Evolutionary conservation across 805 yeast species (phyloP).

Genomic region (Nakazawaea anatomiae): DNA sequence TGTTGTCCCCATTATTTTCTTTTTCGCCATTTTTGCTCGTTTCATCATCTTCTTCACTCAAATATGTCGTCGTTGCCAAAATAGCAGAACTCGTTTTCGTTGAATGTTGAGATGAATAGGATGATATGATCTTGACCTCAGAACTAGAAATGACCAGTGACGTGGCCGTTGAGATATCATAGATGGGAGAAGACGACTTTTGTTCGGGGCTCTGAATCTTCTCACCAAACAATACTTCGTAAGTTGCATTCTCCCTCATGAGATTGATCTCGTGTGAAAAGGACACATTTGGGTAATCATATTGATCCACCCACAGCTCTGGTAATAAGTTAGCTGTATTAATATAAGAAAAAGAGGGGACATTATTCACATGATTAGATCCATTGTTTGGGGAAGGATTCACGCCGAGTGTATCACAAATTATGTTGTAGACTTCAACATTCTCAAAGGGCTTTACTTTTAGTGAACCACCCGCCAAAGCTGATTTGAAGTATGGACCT

Average conservation of each 20-base stretch:
- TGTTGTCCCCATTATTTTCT: neutral
- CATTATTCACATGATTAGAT: conserved; percentile 16
- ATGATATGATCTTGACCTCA: too few relatives aligned
- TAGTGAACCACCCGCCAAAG: conserved; percentile 19
- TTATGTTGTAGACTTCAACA: conserved; percentile 63
- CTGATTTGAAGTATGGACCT: conserved; percentile 67
- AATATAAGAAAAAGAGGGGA: conserved; percentile 18
- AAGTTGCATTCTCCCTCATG: conserved; percentile 42
- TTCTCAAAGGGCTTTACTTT: conserved; percentile 63
- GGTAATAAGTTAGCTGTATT: conserved; percentile 25
- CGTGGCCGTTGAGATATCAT: conserved; percentile 11
- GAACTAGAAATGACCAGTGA: neutral
- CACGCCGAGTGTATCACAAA: conserved; percentile 57
- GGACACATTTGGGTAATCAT: conserved; percentile 43
- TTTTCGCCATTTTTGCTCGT: too few relatives aligned
- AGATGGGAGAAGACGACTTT: neutral
- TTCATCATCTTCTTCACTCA: too few relatives aligned
- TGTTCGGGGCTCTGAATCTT: neutral
- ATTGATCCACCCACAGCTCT: conserved; percentile 40
- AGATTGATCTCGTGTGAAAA: conserved; percentile 37
- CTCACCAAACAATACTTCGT: conserved; percentile 34
- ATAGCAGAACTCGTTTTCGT: too few relatives aligned
- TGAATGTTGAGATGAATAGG: too few relatives aligned
- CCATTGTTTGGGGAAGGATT: conserved; percentile 62
- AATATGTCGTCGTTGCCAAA: too few relatives aligned